A percentile compares a stretch with the other conserved stretches of the same genome.
phyloP scores from a whole-genome alignment of 1,139 yeast genomes.

The Kodamaea alishanica region DNA sequence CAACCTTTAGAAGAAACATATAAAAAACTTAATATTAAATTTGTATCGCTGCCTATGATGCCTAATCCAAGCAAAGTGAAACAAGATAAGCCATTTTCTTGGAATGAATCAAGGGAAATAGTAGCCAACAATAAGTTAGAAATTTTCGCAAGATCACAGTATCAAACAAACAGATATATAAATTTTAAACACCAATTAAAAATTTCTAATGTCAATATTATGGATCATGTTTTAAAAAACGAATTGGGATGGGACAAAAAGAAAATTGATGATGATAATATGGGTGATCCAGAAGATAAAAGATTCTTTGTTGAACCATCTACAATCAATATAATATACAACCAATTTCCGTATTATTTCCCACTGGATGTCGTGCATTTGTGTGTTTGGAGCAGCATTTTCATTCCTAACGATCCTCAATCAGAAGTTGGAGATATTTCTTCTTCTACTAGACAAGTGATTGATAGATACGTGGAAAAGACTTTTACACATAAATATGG shows the following conservation, averaged over 20 bases:
- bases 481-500: constrained; percentile 44
- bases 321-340: constrained; percentile 30
- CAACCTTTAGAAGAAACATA: constrained; percentile 11
- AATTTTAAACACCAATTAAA: constrained; percentile 32
- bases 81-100: constrained; percentile 22
- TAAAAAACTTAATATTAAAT: constrained; percentile 19
- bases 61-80: constrained; percentile 40
- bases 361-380: constrained; percentile 34
- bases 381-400: constrained; percentile 42
- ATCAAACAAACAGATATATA: constrained; percentile 31
- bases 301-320: constrained; percentile 20
- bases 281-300: not conserved
- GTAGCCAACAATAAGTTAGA: constrained; percentile 33
- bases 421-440: constrained; percentile 46
- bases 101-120: constrained; percentile 36
- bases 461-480: constrained; percentile 38
- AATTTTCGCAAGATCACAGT: constrained; percentile 37
- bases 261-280: constrained; percentile 22
- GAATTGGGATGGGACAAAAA: constrained; percentile 34
- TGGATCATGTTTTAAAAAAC: constrained; percentile 34
- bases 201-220: constrained; percentile 25
- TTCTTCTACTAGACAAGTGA: constrained; percentile 28
- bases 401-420: constrained; percentile 30
- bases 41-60: constrained; percentile 35
- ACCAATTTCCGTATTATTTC: constrained; percentile 45